phyloP scores from a whole-genome alignment of 805 yeast species.

The Grigorovia humatica region DNA sequence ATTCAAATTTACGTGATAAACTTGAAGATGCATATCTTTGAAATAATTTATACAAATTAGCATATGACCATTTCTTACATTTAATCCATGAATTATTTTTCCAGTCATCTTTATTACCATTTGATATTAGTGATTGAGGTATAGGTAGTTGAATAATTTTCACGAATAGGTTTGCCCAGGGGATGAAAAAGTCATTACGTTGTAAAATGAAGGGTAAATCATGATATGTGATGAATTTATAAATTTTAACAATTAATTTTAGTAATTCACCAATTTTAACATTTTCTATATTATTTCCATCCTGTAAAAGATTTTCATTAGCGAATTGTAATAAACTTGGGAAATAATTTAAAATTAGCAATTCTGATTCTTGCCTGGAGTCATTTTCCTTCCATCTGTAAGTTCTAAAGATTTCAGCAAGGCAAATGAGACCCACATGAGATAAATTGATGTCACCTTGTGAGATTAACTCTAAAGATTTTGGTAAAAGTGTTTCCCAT shows the following conservation, averaged over 20 bases:
- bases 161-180: conserved; percentile 75
- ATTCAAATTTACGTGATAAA: conserved; percentile 38
- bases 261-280: conserved; percentile 58
- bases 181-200: conserved; percentile 37
- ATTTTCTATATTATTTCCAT: conserved; percentile 24
- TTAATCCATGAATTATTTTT: conserved; percentile 60
- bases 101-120: conserved; percentile 34
- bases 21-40: conserved; percentile 54
- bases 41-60: conserved; percentile 62
- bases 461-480: conserved; percentile 37
- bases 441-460: conserved; percentile 34
- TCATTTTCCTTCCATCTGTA: conserved; percentile 63
- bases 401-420: conserved; percentile 58
- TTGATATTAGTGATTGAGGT: conserved; percentile 28
- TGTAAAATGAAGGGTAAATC: conserved; percentile 64
- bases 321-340: conserved; percentile 63
- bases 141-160: conserved; percentile 51
- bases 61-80: conserved; percentile 82
- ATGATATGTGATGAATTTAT: conserved; percentile 63
- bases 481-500: conserved; percentile 47
- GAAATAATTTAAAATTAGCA: conserved; percentile 45
- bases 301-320: conserved; percentile 36
- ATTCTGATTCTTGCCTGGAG: conserved; percentile 43
- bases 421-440: conserved; percentile 59
- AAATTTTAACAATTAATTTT: conserved; percentile 61